phyloP scores from a whole-genome alignment of 2,329 filamentous ascomycete species.

The Lachnellula subtilissima region DNA sequence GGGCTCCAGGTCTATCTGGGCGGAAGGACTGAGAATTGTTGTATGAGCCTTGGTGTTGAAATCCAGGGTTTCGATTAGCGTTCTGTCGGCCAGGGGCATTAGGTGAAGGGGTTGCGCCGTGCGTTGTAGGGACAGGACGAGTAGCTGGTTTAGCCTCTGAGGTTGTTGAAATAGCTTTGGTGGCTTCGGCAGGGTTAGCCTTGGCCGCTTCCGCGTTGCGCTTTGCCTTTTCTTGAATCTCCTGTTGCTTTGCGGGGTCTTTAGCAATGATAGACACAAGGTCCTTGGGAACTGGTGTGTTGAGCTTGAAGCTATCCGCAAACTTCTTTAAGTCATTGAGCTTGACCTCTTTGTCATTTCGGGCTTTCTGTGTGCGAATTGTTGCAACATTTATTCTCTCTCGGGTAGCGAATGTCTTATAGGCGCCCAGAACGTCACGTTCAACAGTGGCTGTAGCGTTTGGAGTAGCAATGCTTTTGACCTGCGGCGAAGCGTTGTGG shows the following conservation, averaged over 20 bases:
- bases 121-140: conserved; percentile 43
- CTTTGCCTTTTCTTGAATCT: conserved; percentile 85
- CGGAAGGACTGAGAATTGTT: conserved; percentile 35
- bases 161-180: conserved; percentile 42
- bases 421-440: conserved; percentile 55
- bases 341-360: conserved; percentile 82
- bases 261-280: conserved; percentile 94
- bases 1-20: conserved; percentile 19
- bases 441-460: conserved; percentile 59
- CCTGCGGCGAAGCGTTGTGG: conserved; percentile 26
- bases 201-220: conserved; percentile 64
- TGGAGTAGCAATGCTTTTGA: conserved; percentile 35
- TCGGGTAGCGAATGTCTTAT: conserved; percentile 58
- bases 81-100: conserved; percentile 26
- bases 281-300: conserved; percentile 86
- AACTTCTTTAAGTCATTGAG: conserved; percentile 95
- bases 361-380: conserved; percentile 52
- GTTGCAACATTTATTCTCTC: conserved; percentile 54
- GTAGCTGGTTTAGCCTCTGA: conserved; percentile 36
- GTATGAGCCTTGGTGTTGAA: conserved; percentile 39
- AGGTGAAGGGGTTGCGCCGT: conserved; percentile 32
- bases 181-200: conserved; percentile 38
- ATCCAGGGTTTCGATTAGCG: conserved; percentile 33
- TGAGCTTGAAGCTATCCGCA: conserved; percentile 87
- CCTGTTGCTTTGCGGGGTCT: conserved; percentile 88